Evolutionary conservation across 208 protist species (phyloP).

Genomic region (Crithidia sp.): DNA sequence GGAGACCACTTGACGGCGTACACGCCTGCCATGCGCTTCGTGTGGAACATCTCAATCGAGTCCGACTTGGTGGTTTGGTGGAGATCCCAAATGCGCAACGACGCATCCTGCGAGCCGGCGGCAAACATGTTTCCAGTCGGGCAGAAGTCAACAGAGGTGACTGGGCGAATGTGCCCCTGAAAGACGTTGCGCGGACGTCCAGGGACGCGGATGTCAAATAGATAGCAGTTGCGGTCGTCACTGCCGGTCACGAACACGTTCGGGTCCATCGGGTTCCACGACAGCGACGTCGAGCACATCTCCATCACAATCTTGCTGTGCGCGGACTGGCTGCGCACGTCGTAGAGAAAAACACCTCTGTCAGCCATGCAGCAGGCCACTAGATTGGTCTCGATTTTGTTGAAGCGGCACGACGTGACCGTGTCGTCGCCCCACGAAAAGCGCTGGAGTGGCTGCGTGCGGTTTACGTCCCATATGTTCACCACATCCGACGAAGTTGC

Average conservation of each 20-base stretch:
- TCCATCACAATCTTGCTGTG: conserved; percentile 95
- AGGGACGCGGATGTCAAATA: conserved; percentile 97
- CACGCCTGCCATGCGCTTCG: conserved; percentile 98
- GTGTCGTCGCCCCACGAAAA: conserved; percentile 96
- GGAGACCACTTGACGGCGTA: conserved; percentile 92
- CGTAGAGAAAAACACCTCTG: conserved; percentile 95
- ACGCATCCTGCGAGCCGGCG: conserved; percentile 95
- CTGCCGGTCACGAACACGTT: conserved; percentile 96
- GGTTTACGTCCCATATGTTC: conserved; percentile 92
- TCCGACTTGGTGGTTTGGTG: conserved; percentile 85
- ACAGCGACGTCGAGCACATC: conserved; percentile 93
- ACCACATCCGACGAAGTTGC: conserved; percentile 94
- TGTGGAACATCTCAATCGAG: conserved; percentile 98
- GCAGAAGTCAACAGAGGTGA: conserved; percentile 96
- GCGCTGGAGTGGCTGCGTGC: conserved; percentile 92
- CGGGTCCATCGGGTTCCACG: conserved; percentile 98
- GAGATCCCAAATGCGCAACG: conserved; percentile 95
- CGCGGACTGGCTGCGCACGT: conserved; percentile 88
- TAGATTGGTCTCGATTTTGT: conserved; percentile 93
- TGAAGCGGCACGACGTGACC: conserved; percentile 91
- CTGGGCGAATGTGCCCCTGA: conserved; percentile 95
- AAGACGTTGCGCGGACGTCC: conserved; percentile 93
- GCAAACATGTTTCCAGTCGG: conserved; percentile 97
- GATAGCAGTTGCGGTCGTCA: conserved; percentile 98
- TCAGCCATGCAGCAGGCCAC: conserved; percentile 93